Conservation (phyloP, 768 basidiomycete genomes). For the Collybia mongolica region DNA sequence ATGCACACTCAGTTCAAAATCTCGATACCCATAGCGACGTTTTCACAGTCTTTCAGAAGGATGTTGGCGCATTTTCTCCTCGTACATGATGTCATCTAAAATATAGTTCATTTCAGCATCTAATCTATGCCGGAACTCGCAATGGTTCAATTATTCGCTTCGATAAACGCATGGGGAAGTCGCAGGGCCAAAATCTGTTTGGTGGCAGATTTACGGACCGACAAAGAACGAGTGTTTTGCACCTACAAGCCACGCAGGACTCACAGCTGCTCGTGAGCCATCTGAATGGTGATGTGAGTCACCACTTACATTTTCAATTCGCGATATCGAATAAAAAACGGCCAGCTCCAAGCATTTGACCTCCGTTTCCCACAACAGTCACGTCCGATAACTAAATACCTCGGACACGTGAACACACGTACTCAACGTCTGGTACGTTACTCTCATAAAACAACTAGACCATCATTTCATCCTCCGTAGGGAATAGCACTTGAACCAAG, state of each 20-base stretch:
- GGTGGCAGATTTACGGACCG: constrained; percentile 27
- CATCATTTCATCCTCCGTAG: constrained; percentile 29
- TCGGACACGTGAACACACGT: constrained; percentile 59
- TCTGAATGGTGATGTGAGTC: constrained; percentile 57
- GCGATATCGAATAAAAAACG: not conserved
- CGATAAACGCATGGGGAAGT: constrained; percentile 47
- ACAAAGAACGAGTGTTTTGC: constrained; percentile 47
- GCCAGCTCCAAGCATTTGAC: constrained; percentile 63
- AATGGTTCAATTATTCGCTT: constrained; percentile 58
- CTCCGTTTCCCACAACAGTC: constrained; percentile 48
- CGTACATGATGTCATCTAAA: not conserved
- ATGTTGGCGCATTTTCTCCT: constrained; percentile 31
- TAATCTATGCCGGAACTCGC: constrained; percentile 58
- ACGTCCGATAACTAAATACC: constrained; percentile 45
- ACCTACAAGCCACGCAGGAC: constrained; percentile 48
- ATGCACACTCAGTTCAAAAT: constrained; percentile 27
- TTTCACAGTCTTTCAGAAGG: constrained; percentile 53
- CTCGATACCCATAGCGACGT: constrained; percentile 63
- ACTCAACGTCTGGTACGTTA: constrained; percentile 48
- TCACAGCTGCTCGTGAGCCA: constrained; percentile 55
- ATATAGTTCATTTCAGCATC: constrained; percentile 29
- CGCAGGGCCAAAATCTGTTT: constrained; percentile 38
- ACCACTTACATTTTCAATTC: not conserved
- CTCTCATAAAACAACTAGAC: not conserved
- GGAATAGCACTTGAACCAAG: constrained; percentile 59